Evolutionary conservation across 2,329 filamentous ascomycete species (phyloP), one percentile per base, ranked within the genome.

Genomic region (Davidsoniella neocaledoniae): DNA sequence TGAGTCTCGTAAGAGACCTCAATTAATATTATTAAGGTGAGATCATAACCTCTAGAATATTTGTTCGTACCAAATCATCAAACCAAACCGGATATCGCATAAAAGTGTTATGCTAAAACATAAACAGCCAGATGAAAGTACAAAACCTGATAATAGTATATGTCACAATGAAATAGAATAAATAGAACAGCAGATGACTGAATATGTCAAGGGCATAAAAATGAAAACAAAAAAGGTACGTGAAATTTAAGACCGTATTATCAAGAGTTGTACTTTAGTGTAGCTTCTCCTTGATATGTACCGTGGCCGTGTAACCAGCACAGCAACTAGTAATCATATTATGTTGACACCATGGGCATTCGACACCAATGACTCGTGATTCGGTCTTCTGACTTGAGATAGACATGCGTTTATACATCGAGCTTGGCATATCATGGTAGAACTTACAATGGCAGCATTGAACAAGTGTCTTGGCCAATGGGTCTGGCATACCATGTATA

Each of bases 311-410:
- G 64, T 81, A 81, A 6, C 79, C 81, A 9, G 79, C 72, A 60
- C 81, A 86, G 63, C 81, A 86, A 52, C 64, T 66, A 12, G 72
- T 79, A 55, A 69, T 79, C 80, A 86, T 84, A 46, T 73, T 72
- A 63, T 86, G 81, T 41, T 68, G 68, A 60, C 81, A 86, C 81
- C 81, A 85, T 7, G 79, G 79, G 59, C 81, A 85, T 55, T 73
- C 75, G 23, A 82, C 74, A 58, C 71, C 74, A 55, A 77, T 79
- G 29, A 4, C 29, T 12, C 12, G 29, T 12, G 29, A 12, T 33
- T 33, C 29, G 29, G 29, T 9, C 29, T 33, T 33, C 4, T 33
- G 29, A 4, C 29, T 33, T 7, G 71, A 76, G 42, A 79, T 69
- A 5, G 71, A 65, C 76, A 81, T 80, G 59, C 73, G 76, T 57